Conservation (phyloP, 2,329 filamentous ascomycete species). For the Endothia cerciana region DNA sequence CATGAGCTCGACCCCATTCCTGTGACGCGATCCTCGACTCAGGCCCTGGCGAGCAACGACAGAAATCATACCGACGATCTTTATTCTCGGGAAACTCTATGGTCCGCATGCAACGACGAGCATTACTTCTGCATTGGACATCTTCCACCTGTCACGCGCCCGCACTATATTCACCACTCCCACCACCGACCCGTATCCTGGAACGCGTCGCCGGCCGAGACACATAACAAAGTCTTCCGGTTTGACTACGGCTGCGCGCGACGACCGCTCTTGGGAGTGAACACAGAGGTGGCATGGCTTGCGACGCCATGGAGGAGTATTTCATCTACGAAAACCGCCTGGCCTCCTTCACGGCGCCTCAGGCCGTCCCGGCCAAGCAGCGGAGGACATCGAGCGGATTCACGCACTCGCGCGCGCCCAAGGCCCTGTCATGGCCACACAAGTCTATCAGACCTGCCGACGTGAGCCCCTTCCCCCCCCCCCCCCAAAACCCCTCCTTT, state of each 20-base stretch:
- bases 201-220: slow-evolving; percentile 10
- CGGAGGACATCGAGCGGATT: slow-evolving; percentile 65
- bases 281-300: slow-evolving; percentile 29
- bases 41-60: background rate
- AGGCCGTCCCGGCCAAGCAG: slow-evolving; percentile 60
- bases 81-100: background rate
- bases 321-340: slow-evolving; percentile 76
- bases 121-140: background rate
- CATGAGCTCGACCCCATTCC: background rate
- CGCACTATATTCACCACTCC: background rate
- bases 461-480: slow-evolving; percentile 48
- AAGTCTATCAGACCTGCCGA: slow-evolving; percentile 59
- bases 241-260: background rate
- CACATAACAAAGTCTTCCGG: background rate
- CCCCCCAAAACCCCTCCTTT: background rate
- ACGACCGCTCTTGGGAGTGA: background rate
- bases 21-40: slow-evolving; percentile 6
- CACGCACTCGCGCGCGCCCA: slow-evolving; percentile 60
- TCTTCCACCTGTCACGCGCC: background rate
- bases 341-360: slow-evolving; percentile 73
- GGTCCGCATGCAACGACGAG: background rate
- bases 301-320: slow-evolving; percentile 48
- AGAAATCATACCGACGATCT: background rate
- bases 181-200: background rate
- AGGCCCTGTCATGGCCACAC: slow-evolving; percentile 78